These are phyloP conservation scores for Lepidium campestre DNA, from an alignment of 441 rosid genomes.

Conservation along the genomic window DNA sequence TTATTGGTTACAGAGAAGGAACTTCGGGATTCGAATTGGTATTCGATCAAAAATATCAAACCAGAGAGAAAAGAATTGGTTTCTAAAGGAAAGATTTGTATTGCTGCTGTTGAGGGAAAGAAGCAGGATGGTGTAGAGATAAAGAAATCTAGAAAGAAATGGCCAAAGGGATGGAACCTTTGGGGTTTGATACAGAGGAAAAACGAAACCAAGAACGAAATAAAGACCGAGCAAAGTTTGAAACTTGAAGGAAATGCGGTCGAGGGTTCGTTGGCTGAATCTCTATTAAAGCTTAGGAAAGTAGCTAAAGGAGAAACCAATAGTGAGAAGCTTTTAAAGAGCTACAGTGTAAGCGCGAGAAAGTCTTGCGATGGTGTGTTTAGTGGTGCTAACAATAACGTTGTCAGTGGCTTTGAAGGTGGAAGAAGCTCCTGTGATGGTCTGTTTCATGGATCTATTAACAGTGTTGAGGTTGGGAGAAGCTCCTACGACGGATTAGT, in stretches of 20 bases:
- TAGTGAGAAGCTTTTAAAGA: conserved; percentile 37
- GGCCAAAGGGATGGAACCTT: conserved; percentile 38
- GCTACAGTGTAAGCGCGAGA: conserved; percentile 40
- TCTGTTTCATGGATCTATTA: conserved; percentile 27
- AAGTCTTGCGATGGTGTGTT: conserved; percentile 37
- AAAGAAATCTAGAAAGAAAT: conserved; percentile 32
- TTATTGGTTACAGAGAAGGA: conserved; percentile 64
- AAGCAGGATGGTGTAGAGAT: conserved; percentile 30
- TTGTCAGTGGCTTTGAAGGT: conserved; percentile 19
- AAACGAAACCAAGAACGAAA: conserved; percentile 22
- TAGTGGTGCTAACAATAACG: not conserved
- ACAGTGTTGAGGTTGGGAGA: conserved; percentile 20
- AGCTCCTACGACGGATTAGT: conserved; percentile 14
- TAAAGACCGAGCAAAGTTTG: conserved; percentile 24
- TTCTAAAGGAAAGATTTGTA: conserved; percentile 26
- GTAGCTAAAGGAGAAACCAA: conserved; percentile 35
- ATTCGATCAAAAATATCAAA: conserved; percentile 32
- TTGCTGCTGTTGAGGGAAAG: conserved; percentile 22
- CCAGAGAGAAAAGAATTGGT: conserved; percentile 32
- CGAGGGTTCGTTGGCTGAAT: conserved; percentile 34
- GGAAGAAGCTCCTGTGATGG: conserved; percentile 36
- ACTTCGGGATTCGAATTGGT: conserved; percentile 66
- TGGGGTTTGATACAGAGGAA: conserved; percentile 48
- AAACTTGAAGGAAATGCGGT: conserved; percentile 28
- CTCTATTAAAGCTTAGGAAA: conserved; percentile 39